Base-by-base conservation (phyloP, 768 basidiomycete genomes). In the Naganishia vaughanmartiniae region DNA sequence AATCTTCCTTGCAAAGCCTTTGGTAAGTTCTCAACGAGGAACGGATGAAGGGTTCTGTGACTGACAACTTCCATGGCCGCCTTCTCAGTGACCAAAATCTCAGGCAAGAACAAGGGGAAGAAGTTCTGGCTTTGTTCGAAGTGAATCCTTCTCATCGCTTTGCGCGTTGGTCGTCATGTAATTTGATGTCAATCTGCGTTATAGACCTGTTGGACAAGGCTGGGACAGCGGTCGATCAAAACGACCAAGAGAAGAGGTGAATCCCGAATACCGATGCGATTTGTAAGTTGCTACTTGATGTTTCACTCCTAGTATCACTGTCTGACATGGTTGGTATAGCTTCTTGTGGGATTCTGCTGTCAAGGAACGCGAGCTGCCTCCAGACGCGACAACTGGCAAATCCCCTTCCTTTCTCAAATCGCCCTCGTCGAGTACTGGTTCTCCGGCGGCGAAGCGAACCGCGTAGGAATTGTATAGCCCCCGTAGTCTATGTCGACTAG, bases 81-180 rank as follows among this genome's bases (percentile, higher is more conserved):
- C 26, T 54, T 2, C 12, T 24, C 33, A 80, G 78, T 78, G 46
- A 77, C 79, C n/a, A 79, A 78, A 71, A 78, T 80, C 42, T 76
- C 79, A 12, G 80, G 80, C 28, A 76, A 76, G 56, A 81, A 79
- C 66, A 81, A 80, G 68, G 79, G 79, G 12, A 81, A 81, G 63
- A 72, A 79, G 54, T 81, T 81, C 54, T 81, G 80, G 80, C 70
- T 81, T 6, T 81, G 80, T 63, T 79, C 80, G 30, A 72, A 79
- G 80, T 78, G 57, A 73, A 77, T 77, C 21, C 26, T 15, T 6
- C 28, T 39, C 12, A 17, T 42, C 70, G 4, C 24, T 21, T 24
- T 11, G 17, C 12, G 55, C 24, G 15, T 31, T 42, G 3, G 2
- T 6, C 21, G 24, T 17, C 11, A 21, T 17, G 34, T 42, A 26